phyloP scores from a whole-genome alignment of 2,329 filamentous ascomycete genomes.

The Neophaeococcomyces aloes region DNA sequence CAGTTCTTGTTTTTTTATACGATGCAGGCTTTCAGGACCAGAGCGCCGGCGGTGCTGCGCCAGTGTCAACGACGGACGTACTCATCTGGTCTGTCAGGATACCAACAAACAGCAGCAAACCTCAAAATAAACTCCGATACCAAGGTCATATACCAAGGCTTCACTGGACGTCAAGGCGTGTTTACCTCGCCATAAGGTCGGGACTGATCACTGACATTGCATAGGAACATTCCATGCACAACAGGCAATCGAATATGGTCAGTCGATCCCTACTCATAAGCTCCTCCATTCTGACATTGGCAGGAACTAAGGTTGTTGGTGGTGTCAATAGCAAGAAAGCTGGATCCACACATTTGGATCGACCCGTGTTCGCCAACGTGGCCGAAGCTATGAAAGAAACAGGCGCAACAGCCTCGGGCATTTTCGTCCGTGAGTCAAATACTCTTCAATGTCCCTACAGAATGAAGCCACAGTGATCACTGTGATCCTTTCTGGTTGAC shows the following conservation, averaged over 20 bases:
- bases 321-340: slow-evolving; percentile 99
- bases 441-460: too few species aligned
- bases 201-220: slow-evolving; percentile 10
- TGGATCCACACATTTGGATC: slow-evolving; percentile 75
- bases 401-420: slow-evolving; percentile 74
- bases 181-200: slow-evolving; percentile 38
- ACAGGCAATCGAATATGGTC: slow-evolving; percentile 98
- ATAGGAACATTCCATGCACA: slow-evolving; percentile 61
- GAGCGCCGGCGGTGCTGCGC: slow-evolving; percentile 57
- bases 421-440: neutral
- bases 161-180: slow-evolving; percentile 95
- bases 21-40: slow-evolving; percentile 81
- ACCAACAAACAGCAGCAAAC: slow-evolving; percentile 64
- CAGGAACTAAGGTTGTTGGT: slow-evolving; percentile 93
- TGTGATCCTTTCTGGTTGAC: slow-evolving; percentile 54
- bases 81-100: slow-evolving; percentile 59
- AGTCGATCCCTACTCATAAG: slow-evolving; percentile 19
- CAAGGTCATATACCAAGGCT: slow-evolving; percentile 93
- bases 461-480: slow-evolving; percentile 50
- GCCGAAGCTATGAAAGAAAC: slow-evolving; percentile 80
- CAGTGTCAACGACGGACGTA: slow-evolving; percentile 61
- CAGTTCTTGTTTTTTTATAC: slow-evolving; percentile 9
- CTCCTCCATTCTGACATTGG: slow-evolving; percentile 20
- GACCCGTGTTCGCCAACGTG: slow-evolving; percentile 87
- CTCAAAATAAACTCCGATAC: slow-evolving; percentile 87